A percentile compares a stretch with the other conserved stretches of the same genome.
Conservation (phyloP, 768 basidiomycete species). For the Crassisporium funariophilum region DNA sequence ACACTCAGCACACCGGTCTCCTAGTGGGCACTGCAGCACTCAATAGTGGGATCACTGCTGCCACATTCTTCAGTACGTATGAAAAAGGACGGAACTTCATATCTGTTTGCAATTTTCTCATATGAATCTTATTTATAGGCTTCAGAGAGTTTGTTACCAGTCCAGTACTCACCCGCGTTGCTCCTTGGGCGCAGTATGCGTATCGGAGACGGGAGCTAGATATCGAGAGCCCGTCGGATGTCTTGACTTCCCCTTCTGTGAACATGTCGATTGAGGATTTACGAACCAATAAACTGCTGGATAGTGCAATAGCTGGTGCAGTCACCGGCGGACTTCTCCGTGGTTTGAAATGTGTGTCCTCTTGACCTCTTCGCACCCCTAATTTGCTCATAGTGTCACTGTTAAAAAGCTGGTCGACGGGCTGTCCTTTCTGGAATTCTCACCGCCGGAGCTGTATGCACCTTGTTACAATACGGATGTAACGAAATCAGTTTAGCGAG, state of each 20-base stretch:
- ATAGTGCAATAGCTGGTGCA: conserved; percentile 74
- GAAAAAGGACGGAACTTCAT: not conserved
- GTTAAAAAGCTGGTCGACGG: conserved; percentile 56
- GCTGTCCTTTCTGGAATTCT: conserved; percentile 61
- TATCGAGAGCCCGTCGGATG: conserved; percentile 14
- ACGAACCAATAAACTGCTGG: conserved; percentile 61
- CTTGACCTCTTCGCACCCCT: not conserved
- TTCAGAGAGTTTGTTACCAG: conserved; percentile 76
- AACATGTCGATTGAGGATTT: conserved; percentile 51
- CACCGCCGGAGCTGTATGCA: conserved; percentile 60
- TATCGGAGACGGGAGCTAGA: conserved; percentile 37
- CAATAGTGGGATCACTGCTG: conserved; percentile 72
- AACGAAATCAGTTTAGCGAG: conserved; percentile 70
- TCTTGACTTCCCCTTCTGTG: conserved; percentile 1
- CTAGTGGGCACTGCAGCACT: conserved; percentile 63
- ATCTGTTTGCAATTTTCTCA: conserved; percentile 3
- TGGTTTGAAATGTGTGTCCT: conserved; percentile 57
- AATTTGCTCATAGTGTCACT: conserved; percentile 4
- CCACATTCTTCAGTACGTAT: conserved; percentile 77
- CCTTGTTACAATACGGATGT: conserved; percentile 63
- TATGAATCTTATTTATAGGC: conserved; percentile 47
- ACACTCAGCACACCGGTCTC: conserved; percentile 47
- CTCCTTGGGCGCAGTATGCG: conserved; percentile 51
- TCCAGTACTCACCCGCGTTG: conserved; percentile 53
- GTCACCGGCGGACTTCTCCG: conserved; percentile 62